Base-by-base conservation (phyloP, 306 rosid species). In the Pachyrhizus erosus region DNA sequence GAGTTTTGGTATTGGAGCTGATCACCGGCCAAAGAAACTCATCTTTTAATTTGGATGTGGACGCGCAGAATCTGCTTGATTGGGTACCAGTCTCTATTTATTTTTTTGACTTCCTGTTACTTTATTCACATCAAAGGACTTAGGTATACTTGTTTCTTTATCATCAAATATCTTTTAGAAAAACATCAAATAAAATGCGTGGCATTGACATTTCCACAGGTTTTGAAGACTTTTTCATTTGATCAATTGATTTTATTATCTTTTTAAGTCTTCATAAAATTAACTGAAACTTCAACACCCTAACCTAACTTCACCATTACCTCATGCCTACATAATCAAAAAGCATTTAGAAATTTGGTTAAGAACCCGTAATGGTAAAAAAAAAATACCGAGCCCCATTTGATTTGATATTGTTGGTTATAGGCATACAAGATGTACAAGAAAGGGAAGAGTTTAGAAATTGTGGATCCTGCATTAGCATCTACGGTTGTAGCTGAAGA, bases 361-460 rank as follows among this genome's bases (percentile, higher is more conserved):
- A n/a, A n/a, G n/a, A n/a, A n/a, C n/a, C n/a, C n/a, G n/a, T n/a
- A n/a, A 27, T 27, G 31, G 31, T 27, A 37, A 3, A 37, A 37
- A 37, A 37, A 37, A 37, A 37, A 7, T 37, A 37, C 9, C 9
- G 10, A 37, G 9, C 42, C 42, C 42, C 9, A 37, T 69, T 42
- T 42, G 46, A 42, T 37, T 7, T 33, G 31, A 27, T 27, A 3
- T 34, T 90, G 69, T 60, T 57, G 65, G 49, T 64, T 64, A 49
- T 76, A 96, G 99, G 89, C 97, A 79, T 96, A 93, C 91, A 93
- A 89, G 88, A 87, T 89, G 65, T 89, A 91, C 92, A 96, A 89
- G 89, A 96, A 89, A 84, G 94, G 94, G 39, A 92, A 79, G 76
- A 78, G 94, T 84, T 45, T 91, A 84, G 99, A 96, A 55, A 83